Evolutionary conservation across 2,329 filamentous ascomycete genomes (phyloP), one percentile per base, ranked within the genome.

Genomic region (Calonectria fujianensis): DNA sequence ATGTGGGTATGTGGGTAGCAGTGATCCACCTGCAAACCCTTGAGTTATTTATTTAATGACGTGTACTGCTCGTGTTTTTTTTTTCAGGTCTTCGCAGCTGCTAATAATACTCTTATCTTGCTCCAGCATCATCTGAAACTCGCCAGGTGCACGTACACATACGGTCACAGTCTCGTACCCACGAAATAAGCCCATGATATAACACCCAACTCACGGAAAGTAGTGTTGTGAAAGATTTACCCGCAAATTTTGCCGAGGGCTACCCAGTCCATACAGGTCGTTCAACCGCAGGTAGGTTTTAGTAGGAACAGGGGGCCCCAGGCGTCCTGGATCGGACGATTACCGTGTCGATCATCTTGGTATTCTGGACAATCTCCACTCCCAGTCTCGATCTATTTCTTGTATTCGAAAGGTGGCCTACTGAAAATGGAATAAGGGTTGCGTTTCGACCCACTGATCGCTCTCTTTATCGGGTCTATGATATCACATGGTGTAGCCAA

Each of bases 1-100:
- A 9, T 9, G 32, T 52, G 50, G 50, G n/a, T 52, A 29, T 29
- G 50, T 52, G 50, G 50, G 50, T 52, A 52, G 27, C 24, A 14
- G 24, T 32, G 51, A 32, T 54, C 51, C 51, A 59, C 54, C 31
- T 14, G 31, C 54, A 59, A 20, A 59, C 54, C n/a, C 20, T 14
- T 37, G 32, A 14, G 54, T 29, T 52, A 52, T 52, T 29, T 52
- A 52, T 52, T 35, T 59, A 59, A 4, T 37, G 54, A 37, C 54
- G 31, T 20, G 54, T 59, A 24, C 31, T 35, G 9, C 5, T 32
- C 7, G 11, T 35, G 32, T 32, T 35, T 35, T 35, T n/a, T 59
- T 20, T 59, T n/a, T 57, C 8, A 35, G 32, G 32, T 35, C 32
- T 10, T 35, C 32, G 32, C 6, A 2, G 10, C 32, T 35, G 11